A percentile compares a stretch with the other conserved stretches of the same genome.
Evolutionary conservation across 768 basidiomycete genomes (phyloP).

Genomic region (Boletus coccyginus): DNA sequence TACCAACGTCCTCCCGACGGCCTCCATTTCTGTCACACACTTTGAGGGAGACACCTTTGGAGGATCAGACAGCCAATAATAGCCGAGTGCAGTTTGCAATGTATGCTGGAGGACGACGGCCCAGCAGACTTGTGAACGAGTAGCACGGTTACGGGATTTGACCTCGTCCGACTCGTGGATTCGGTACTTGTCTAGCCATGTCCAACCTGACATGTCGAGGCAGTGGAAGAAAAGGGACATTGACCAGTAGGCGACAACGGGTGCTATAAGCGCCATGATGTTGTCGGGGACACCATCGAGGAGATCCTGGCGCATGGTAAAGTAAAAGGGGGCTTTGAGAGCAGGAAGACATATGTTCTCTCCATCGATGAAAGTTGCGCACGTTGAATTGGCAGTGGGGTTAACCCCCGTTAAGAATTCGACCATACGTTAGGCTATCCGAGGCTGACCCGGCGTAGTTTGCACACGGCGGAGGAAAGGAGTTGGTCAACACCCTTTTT

Average conservation of each 20-base stretch:
- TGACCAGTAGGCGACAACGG: constrained; percentile 82
- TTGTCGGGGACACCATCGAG: constrained; percentile 67
- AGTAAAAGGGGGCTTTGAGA: constrained; percentile 53
- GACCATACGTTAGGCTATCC: constrained; percentile 12
- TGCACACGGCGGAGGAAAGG: not conserved
- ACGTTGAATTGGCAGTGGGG: constrained; percentile 36
- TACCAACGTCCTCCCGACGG: constrained; percentile 39
- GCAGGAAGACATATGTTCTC: constrained; percentile 37
- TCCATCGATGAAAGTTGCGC: constrained; percentile 32
- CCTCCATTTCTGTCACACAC: constrained; percentile 45
- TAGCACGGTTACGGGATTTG: constrained; percentile 67
- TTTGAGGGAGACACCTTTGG: constrained; percentile 30
- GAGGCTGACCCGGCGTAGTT: not conserved
- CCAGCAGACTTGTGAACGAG: constrained; percentile 64
- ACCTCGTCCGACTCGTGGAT: constrained; percentile 89
- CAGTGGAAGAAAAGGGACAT: constrained; percentile 76
- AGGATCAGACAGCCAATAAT: constrained; percentile 57
- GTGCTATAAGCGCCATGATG: constrained; percentile 65
- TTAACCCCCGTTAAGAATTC: constrained; percentile 3
- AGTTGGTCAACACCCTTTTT: not conserved
- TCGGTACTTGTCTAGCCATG: constrained; percentile 77
- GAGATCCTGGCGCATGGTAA: constrained; percentile 42
- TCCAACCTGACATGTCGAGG: constrained; percentile 75
- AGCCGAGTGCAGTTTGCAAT: constrained; percentile 77
- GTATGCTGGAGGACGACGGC: constrained; percentile 87